Percentiles rank a stretch among this genome's conserved stretches.
Evolutionary conservation across 1,284 basidiomycete species (phyloP).

Genomic region (Cryptococcus sp.): DNA sequence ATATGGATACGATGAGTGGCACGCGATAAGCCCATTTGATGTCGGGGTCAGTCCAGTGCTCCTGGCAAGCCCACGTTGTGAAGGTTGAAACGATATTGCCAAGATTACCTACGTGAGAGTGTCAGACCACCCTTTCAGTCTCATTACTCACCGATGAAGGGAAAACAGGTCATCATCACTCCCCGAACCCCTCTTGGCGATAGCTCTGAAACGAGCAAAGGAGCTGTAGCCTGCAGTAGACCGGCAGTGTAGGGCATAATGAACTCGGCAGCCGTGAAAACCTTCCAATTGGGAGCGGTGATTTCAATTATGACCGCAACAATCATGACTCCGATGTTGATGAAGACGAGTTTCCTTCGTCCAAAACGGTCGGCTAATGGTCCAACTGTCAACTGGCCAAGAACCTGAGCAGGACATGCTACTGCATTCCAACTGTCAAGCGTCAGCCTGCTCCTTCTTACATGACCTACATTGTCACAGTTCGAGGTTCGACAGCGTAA

Average conservation of each 20-base stretch:
- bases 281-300: constrained; percentile 18
- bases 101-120: neutral
- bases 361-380: too few relatives aligned
- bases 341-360: neutral
- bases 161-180: constrained; percentile 15
- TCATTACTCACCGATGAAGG: neutral
- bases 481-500: too few relatives aligned
- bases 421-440: too few relatives aligned
- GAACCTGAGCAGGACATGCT: too few relatives aligned
- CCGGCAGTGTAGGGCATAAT: constrained; percentile 25
- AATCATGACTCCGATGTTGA: neutral
- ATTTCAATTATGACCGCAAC: constrained; percentile 20
- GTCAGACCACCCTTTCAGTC: neutral
- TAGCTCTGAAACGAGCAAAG: constrained; percentile 24
- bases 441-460: too few relatives aligned
- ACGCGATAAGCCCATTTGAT: neutral
- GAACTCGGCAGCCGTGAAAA: constrained; percentile 22
- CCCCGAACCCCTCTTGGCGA: constrained; percentile 24
- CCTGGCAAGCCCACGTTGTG: neutral
- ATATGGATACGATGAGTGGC: constrained; percentile 24
- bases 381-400: too few relatives aligned
- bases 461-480: too few relatives aligned
- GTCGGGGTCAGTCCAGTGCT: neutral
- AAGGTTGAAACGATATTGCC: neutral
- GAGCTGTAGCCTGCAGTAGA: constrained; percentile 12